phyloP scores from a whole-genome alignment of 2,329 filamentous ascomycete species.

The Fonsecaea erecta region DNA sequence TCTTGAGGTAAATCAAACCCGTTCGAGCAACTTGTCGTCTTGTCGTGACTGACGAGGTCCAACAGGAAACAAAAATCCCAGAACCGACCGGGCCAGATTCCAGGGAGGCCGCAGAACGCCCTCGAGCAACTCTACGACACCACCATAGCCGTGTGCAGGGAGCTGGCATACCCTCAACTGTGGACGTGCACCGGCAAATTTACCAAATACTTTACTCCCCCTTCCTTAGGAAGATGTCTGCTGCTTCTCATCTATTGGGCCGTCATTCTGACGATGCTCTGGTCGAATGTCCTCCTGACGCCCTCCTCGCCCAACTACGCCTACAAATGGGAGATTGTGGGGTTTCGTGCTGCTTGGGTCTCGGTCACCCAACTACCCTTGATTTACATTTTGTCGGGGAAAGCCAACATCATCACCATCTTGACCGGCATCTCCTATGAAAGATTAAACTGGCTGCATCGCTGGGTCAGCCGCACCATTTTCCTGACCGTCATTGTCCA shows the following conservation, averaged over 20 bases:
- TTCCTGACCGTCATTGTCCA: slow-evolving; percentile 61
- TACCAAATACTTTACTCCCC: slow-evolving; percentile 30
- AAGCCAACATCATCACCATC: slow-evolving; percentile 59
- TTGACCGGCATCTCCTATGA: slow-evolving; percentile 57
- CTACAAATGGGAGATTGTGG: slow-evolving; percentile 59
- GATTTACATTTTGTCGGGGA: slow-evolving; percentile 61
- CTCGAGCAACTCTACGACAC: slow-evolving; percentile 34
- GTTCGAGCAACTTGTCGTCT: not conserved
- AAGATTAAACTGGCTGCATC: slow-evolving; percentile 58
- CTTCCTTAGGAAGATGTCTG: slow-evolving; percentile 32
- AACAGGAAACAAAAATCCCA: slow-evolving; percentile 19
- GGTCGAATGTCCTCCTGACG: slow-evolving; percentile 32
- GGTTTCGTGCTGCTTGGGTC: slow-evolving; percentile 60
- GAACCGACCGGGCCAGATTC: slow-evolving; percentile 15
- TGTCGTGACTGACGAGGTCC: not conserved
- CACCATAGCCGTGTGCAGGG: slow-evolving; percentile 27
- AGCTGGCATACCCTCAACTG: slow-evolving; percentile 31
- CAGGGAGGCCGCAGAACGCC: slow-evolving; percentile 26
- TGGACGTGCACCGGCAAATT: slow-evolving; percentile 29
- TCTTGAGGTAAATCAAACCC: slow-evolving; percentile 3
- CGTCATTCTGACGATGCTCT: slow-evolving; percentile 34
- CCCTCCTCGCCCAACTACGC: slow-evolving; percentile 33
- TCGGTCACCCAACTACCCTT: slow-evolving; percentile 60
- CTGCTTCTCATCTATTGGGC: slow-evolving; percentile 31
- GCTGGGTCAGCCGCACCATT: slow-evolving; percentile 57